A percentile compares a stretch with the other conserved stretches of the same genome.
Conservation (phyloP, 345 rosid species). For the Euphorbia lathyris region DNA sequence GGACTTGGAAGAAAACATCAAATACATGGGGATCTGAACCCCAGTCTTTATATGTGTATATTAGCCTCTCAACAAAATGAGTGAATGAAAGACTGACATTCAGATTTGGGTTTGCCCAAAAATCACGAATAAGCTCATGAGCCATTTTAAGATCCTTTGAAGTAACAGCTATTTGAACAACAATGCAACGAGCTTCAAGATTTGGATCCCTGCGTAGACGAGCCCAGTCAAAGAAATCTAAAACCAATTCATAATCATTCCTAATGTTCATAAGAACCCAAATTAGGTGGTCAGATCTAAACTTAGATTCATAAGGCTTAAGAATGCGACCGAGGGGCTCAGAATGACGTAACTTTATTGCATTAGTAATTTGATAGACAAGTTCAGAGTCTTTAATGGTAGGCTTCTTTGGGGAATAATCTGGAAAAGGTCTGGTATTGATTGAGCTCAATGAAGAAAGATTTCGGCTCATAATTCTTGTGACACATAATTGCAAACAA, state of each 20-base stretch:
- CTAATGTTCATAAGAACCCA: conserved; percentile 89
- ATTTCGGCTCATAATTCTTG: conserved; percentile 12
- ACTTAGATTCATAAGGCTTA: conserved; percentile 68
- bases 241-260: conserved; percentile 61
- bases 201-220: conserved; percentile 56
- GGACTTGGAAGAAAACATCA: conserved; percentile 76
- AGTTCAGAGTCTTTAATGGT: conserved; percentile 67
- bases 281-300: conserved; percentile 71
- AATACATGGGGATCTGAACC: conserved; percentile 81
- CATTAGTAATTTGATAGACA: conserved; percentile 63
- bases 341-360: conserved; percentile 56
- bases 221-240: conserved; percentile 88
- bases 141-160: conserved; percentile 60
- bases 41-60: conserved; percentile 90
- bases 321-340: conserved; percentile 60
- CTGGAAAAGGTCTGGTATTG: conserved; percentile 72
- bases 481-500: conserved; percentile 1
- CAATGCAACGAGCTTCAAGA: conserved; percentile 74
- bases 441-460: conserved; percentile 26
- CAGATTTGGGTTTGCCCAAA: conserved; percentile 58
- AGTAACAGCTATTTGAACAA: conserved; percentile 70
- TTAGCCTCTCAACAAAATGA: conserved; percentile 52
- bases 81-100: conserved; percentile 46
- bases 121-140: conserved; percentile 48
- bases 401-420: conserved; percentile 80